Conservation (phyloP, 305 asterid genomes). For the Plantago lanceolata region DNA sequence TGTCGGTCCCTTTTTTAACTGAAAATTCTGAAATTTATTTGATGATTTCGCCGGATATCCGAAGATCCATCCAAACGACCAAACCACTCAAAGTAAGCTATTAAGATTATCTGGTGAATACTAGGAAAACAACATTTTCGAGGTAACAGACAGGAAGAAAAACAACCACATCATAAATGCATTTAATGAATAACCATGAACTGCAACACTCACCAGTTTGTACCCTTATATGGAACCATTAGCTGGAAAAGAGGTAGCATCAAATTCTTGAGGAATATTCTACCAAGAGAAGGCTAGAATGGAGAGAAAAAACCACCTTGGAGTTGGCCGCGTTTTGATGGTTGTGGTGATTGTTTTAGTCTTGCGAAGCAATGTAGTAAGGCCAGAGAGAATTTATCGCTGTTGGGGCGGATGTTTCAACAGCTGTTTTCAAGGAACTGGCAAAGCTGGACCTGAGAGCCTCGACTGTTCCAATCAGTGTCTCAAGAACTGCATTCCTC, state of each 20-base stretch:
- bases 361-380: too few relatives aligned
- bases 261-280: neutral
- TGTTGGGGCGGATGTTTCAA: conserved; percentile 35
- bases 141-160: conserved; percentile 5
- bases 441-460: neutral
- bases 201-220: neutral
- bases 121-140: neutral
- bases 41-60: too few relatives aligned
- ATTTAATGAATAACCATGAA: neutral
- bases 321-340: neutral
- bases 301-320: neutral
- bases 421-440: conserved; percentile 6
- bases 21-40: too few relatives aligned
- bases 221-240: neutral
- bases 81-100: neutral
- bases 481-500: conserved; percentile 21
- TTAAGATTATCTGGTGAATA: neutral
- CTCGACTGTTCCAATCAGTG: conserved; percentile 20
- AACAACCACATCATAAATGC: neutral
- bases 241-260: conserved; percentile 1
- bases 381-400: conserved; percentile 4
- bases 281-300: neutral
- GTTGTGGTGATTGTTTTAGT: neutral
- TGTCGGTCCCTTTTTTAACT: too few relatives aligned
- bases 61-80: neutral